Base-by-base conservation (phyloP, 164 flowering plant genomes). In the Kalanchoe fedtschenkoi region DNA sequence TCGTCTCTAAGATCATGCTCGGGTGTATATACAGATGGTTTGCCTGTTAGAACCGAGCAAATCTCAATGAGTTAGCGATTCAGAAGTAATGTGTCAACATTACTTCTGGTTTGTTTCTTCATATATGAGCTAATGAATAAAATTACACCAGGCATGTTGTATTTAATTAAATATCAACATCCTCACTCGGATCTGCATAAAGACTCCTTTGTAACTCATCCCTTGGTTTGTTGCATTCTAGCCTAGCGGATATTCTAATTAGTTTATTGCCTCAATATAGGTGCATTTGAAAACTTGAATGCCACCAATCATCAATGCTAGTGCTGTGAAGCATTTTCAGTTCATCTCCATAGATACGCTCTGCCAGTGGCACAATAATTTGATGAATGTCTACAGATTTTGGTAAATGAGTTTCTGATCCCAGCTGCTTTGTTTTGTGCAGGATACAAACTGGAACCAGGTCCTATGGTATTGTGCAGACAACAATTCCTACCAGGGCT, bases 401-500 rank as follows among this genome's bases (percentile, higher is more conserved):
- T 24, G 5, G 46, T 14, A 6, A 26, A 37, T 16, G 37, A 21
- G 17, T 38, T 41, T 58, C 35, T 58, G 26, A 44, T 39, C 24
- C 22, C 10, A 22, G 24, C 22, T 34, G 11, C 15, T 34, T 21
- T 21, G 24, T 29, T 55, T 71, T 61, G 67, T 69, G 71, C 83
- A 92, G 98, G 98, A 92, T 64, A 61, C 67, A 0, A 66, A 77
- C 60, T 93, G 98, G 98, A 76, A 78, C 63, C 71, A 74, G 73
- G 80, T 93, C 14, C 63, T 93, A 39, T 73, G 90, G 85, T 71
- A 76, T 54, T 90, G 98, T 65, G 69, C 68, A 4, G 92, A 85
- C 62, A 81, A 88, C 64, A 64, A 73, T 53, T 86, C 97, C 21
- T 88, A 90, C 66, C 77, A 76, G 61, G 98, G 98, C 17, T 88